Percentiles rank a stretch among this genome's conserved stretches.
phyloP scores from a whole-genome alignment of 2,329 filamentous ascomycete species.

The Blumeria hordei region DNA sequence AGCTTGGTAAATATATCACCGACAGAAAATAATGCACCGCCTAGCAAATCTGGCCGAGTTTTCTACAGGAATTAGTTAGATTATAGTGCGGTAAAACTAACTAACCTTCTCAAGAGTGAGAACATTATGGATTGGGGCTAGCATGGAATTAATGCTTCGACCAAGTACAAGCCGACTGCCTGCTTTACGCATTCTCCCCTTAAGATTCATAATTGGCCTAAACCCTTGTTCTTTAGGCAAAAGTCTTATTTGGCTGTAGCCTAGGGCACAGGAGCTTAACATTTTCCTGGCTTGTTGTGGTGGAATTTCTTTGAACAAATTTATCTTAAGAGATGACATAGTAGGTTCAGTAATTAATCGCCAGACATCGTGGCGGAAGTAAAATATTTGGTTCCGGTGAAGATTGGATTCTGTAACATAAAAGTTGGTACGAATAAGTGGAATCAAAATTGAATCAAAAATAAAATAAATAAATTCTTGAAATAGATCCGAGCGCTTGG shows the following conservation, averaged over 20 bases:
- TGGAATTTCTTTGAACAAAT: slow-evolving; percentile 60
- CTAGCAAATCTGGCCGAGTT: slow-evolving; percentile 35
- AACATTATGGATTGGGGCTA: slow-evolving; percentile 51
- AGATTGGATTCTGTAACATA: slow-evolving; percentile 79
- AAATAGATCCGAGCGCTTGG: slow-evolving; percentile 58
- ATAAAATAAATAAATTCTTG: slow-evolving; percentile 75
- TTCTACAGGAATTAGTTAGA: slow-evolving; percentile 14
- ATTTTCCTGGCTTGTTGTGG: slow-evolving; percentile 28
- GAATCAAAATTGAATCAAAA: slow-evolving; percentile 78
- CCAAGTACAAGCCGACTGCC: slow-evolving; percentile 30
- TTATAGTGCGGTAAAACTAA: background rate
- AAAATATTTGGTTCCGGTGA: slow-evolving; percentile 65
- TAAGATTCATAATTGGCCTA: slow-evolving; percentile 71
- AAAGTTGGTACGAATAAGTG: slow-evolving; percentile 67
- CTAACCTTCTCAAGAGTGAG: slow-evolving; percentile 55
- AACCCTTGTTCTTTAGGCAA: slow-evolving; percentile 58
- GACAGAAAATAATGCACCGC: slow-evolving; percentile 58
- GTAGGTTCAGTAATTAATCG: slow-evolving; percentile 49
- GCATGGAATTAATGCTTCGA: slow-evolving; percentile 41
- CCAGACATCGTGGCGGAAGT: slow-evolving; percentile 91
- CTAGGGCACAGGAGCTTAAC: slow-evolving; percentile 38
- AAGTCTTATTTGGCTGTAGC: slow-evolving; percentile 56
- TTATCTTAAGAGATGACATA: slow-evolving; percentile 37
- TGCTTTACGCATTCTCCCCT: slow-evolving; percentile 31
- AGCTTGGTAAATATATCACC: slow-evolving; percentile 56